phyloP scores from a whole-genome alignment of 371 early-diverging fungal species.

The Lichtheimia corymbifera region DNA sequence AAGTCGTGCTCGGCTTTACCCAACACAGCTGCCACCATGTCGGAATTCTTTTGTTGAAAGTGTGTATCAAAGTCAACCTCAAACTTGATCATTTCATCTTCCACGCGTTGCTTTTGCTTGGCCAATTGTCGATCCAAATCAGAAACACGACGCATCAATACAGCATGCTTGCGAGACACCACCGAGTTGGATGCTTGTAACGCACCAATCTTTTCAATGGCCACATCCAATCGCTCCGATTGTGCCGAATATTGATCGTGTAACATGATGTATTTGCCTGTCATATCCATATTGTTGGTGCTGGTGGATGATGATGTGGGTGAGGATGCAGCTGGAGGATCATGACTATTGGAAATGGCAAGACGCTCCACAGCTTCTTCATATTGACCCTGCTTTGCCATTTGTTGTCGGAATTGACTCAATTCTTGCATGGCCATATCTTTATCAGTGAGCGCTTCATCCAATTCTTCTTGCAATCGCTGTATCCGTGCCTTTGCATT shows the following conservation, averaged over 20 bases:
- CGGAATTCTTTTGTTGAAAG: conserved; percentile 6
- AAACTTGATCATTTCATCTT: conserved; percentile 14
- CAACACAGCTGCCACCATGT: not conserved
- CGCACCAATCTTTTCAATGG: conserved; percentile 7
- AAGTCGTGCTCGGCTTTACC: conserved; percentile 21
- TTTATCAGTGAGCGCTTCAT: conserved; percentile 10
- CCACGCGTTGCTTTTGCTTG: conserved; percentile 13
- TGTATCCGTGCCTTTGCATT: not conserved
- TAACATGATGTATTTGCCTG: conserved; percentile 1
- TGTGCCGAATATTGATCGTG: conserved; percentile 9
- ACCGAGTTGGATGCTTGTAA: conserved; percentile 3
- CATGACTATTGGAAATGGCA: not conserved
- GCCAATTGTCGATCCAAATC: conserved; percentile 12
- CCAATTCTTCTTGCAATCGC: conserved; percentile 8
- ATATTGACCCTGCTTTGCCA: not conserved
- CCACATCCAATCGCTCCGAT: conserved; percentile 8
- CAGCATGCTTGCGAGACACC: conserved; percentile 10
- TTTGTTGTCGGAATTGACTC: not conserved
- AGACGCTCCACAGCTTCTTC: not conserved
- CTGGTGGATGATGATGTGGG: not conserved
- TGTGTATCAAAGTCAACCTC: conserved; percentile 8
- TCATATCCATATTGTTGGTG: not conserved
- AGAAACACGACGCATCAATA: conserved; percentile 14
- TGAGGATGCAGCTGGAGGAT: not conserved
- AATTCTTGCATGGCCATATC: not conserved